phyloP scores from a whole-genome alignment of 192 early-diverging fungal genomes.

The Spinellus fusiger region DNA sequence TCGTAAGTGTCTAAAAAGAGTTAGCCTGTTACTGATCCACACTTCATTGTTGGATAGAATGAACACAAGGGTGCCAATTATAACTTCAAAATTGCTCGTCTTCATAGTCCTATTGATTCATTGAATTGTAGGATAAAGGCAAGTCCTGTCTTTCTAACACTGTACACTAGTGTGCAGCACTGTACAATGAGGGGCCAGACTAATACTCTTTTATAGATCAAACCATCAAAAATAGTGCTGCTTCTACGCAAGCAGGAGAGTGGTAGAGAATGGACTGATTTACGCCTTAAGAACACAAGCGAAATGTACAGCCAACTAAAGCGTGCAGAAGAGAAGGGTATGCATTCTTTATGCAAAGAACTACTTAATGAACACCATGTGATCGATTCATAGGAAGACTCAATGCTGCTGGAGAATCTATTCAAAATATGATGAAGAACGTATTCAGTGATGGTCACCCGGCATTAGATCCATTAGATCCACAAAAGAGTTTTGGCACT shows the following conservation, averaged over 20 bases:
- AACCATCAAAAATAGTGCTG: neutral
- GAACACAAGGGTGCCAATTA: conserved; percentile 2
- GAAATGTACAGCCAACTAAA: neutral
- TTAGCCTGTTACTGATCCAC: neutral
- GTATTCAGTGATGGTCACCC: neutral
- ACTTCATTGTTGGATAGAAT: neutral
- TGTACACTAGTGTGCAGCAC: no score
- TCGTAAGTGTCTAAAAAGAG: neutral
- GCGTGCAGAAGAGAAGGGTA: neutral
- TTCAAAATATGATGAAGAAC: neutral
- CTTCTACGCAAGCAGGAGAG: neutral
- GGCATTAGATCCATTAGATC: no score
- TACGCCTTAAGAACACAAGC: neutral
- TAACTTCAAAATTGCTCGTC: conserved; percentile 1
- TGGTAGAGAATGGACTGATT: conserved; percentile 2
- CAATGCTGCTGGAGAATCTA: neutral
- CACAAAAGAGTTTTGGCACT: no score
- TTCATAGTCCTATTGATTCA: neutral
- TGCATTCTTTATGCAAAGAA: no score
- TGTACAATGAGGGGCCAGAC: no score
- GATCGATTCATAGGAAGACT: neutral
- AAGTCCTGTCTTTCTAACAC: no score
- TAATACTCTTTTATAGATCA: neutral
- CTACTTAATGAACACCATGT: no score
- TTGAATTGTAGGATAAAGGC: neutral